These are phyloP conservation scores for Musa itinerans DNA, from an alignment of 176 grass and related monocot species.

Conservation along the genomic window DNA sequence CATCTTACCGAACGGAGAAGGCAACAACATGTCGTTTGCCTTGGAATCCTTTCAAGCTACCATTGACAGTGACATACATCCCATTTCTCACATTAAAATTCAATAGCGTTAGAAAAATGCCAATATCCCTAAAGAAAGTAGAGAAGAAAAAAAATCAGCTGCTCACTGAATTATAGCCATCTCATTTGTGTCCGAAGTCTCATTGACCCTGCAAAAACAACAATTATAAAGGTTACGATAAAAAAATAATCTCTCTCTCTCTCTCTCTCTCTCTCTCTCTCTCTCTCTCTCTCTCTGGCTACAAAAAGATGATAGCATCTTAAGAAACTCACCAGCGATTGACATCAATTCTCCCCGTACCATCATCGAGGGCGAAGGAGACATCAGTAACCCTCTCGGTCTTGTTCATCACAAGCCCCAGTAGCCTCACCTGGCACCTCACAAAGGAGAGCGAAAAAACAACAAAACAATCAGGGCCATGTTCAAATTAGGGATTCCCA, in stretches of 20 bases:
- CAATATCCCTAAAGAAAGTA: not conserved
- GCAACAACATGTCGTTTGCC: conserved; percentile 66
- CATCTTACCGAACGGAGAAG: conserved; percentile 62
- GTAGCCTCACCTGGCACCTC: conserved; percentile 59
- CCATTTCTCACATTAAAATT: conserved; percentile 38
- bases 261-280: no score
- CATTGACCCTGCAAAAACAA: conserved; percentile 52
- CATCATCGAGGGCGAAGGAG: conserved; percentile 65
- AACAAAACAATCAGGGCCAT: not conserved
- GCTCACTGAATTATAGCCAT: conserved; percentile 57
- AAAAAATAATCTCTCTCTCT: no score
- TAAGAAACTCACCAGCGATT: conserved; percentile 48
- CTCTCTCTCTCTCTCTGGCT: no score
- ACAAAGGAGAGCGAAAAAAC: conserved; percentile 11
- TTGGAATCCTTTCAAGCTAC: conserved; percentile 84
- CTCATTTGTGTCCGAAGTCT: conserved; percentile 56
- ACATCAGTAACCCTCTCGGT: conserved; percentile 68
- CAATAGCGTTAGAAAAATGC: conserved; percentile 19
- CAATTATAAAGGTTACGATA: not conserved
- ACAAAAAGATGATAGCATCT: not conserved
- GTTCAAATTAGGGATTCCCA: not conserved
- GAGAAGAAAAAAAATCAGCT: not conserved
- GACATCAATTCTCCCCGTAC: conserved; percentile 65
- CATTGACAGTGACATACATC: conserved; percentile 69
- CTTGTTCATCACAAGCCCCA: conserved; percentile 67